Conservation (phyloP, 2,329 filamentous ascomycete species). For the Neocucurbitaria cava region DNA sequence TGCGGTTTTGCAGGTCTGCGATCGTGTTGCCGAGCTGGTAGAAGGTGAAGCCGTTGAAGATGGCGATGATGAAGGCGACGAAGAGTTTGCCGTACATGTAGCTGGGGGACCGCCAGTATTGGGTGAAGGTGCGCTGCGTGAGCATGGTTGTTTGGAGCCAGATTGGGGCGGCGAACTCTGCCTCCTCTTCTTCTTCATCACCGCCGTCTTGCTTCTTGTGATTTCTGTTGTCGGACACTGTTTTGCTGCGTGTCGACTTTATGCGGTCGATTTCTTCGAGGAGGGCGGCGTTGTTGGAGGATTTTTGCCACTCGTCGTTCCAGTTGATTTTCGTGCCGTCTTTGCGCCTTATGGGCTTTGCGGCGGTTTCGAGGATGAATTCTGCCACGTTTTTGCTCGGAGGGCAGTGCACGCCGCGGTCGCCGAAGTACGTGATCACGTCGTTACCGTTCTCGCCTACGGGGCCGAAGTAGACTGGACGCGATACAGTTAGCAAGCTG, state of each 20-base stretch:
- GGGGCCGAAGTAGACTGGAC: conserved; percentile 70
- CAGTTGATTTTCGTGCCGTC: conserved; percentile 70
- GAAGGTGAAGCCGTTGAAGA: conserved; percentile 84
- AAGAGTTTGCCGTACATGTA: conserved; percentile 82
- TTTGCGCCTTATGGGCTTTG: conserved; percentile 60
- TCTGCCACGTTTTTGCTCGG: conserved; percentile 71
- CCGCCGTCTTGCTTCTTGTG: conserved; percentile 6
- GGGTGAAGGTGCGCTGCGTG: conserved; percentile 72
- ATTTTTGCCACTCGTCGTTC: conserved; percentile 77
- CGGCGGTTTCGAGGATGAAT: conserved; percentile 71
- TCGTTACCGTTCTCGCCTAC: conserved; percentile 71
- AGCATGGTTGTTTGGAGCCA: conserved; percentile 69
- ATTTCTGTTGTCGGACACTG: conserved; percentile 40
- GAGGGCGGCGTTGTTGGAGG: conserved; percentile 65
- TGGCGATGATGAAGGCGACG: conserved; percentile 71
- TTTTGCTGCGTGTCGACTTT: conserved; percentile 62
- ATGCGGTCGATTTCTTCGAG: conserved; percentile 71
- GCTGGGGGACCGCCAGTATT: conserved; percentile 78
- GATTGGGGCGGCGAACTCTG: conserved; percentile 72
- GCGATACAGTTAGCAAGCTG: not conserved
- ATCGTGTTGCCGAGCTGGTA: conserved; percentile 71
- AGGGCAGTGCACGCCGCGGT: conserved; percentile 70
- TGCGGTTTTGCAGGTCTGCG: conserved; percentile 75
- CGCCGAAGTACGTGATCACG: conserved; percentile 72
- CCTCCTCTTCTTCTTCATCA: conserved; percentile 37